Evolutionary conservation across 139 green algal genomes (phyloP), one percentile per base, ranked within the genome.

Genomic region (Asterochloris erici): DNA sequence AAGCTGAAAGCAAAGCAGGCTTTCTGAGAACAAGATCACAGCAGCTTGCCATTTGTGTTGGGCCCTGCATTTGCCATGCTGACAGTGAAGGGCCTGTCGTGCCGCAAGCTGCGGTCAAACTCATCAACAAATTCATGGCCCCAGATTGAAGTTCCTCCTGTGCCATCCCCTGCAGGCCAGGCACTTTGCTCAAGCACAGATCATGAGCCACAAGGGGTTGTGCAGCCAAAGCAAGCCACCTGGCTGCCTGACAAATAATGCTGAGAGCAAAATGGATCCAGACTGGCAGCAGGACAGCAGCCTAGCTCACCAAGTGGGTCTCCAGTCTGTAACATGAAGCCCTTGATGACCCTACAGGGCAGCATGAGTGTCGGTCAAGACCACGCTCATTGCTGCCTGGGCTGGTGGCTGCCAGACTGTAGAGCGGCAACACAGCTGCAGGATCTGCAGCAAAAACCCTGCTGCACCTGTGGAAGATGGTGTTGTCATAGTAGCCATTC

Each of bases 111-210:
- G 29, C 93, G 88, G 84, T 92, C 83, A 87, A 99, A 97, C 85
- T 99, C 97, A 85, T 99, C 97, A 82, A 96, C 93, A 89, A 99
- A 99, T 82, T 99, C 95, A 10, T 88, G 90, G 12, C 97, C 97
- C 97, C 97, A 99, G 62, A 99, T 98, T 78, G 91, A 97, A 85
- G 95, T 89, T 26, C 97, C 97, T 9, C 97, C 97, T 1, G 97
- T 99, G 66, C 97, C 97, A 81, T 99, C 95, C 24, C 97, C 94
- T 95, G 86, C 62, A 77, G 63, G 26, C 38, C 63, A 28, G 19
- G 74, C 38, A 79, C 9, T 23, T 21, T 69, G 19, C 23, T 21
- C 19, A 21, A 79, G 74, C 38, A 79, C 19, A 54, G 38, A 54
- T 6, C 6, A 54, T 54, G 38, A 6, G 4, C 38, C 38, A 54